Evolutionary conservation across 768 basidiomycete species (phyloP), one percentile per base, ranked within the genome.

Genomic region (Hydnomerulius pinastri): DNA sequence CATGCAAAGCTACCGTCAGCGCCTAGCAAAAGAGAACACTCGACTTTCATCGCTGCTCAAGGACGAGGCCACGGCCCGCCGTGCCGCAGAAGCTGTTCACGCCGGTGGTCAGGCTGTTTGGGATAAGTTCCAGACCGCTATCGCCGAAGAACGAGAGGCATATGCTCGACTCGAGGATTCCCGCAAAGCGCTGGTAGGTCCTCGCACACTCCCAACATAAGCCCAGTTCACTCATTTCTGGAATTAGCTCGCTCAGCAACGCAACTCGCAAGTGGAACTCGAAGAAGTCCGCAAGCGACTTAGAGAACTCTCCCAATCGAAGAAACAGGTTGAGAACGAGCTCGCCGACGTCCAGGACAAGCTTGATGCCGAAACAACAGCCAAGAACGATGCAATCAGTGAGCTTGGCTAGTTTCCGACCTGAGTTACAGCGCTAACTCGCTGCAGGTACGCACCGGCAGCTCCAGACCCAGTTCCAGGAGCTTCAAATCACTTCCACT

Each of bases 101-200:
- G 80, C 81, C 56, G 81, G 82, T 21, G 74, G 85, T 21, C 81
- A 85, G 53, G 78, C 77, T 0, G 79, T 86, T 73, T 86, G 84
- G 84, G 69, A 73, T 32, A 85, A 83, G 54, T 82, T 85, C 71
- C 79, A 82, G 66, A 76, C 73, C 53, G 77, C 77, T 0, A 83
- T 85, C 30, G 52, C 73, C 0, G 74, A 78, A 41, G 85, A 87
- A 62, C 76, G 83, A 20, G 79, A 82, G 41, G 84, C 77, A 50
- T 86, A 85, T 53, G 62, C 73, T 35, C 80, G 82, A 21, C 67
- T 87, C 12, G 87, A 88, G 56, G 87, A 86, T 55, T 87, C 86
- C 13, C 75, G 82, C 39, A 85, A 82, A 60, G 85, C 86, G 46
- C 64, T 89, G 57, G 85, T 87, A 65, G 54, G 82, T 67, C 15